Evolutionary conservation across 2,329 filamentous ascomycete species (phyloP).

Genomic region (Chrysoporthe austroafricana): DNA sequence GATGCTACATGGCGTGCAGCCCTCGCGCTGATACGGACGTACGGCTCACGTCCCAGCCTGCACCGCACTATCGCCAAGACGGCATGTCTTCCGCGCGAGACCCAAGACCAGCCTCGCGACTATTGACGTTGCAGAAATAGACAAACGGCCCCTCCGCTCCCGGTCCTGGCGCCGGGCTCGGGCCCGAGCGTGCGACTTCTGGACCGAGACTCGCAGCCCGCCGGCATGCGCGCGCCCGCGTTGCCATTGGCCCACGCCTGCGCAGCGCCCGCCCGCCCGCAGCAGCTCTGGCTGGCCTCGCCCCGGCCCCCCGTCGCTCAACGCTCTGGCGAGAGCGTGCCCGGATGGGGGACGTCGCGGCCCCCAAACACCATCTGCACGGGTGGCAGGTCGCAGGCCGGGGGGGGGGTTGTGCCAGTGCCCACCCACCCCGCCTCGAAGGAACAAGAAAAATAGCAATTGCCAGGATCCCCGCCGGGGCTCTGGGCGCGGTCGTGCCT

Average conservation of each 20-base stretch:
- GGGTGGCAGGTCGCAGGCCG: neutral
- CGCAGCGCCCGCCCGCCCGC: too few relatives aligned
- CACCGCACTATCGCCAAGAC: neutral
- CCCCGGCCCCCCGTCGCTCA: too few relatives aligned
- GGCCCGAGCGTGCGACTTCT: neutral
- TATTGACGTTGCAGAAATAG: neutral
- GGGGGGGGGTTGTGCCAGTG: neutral
- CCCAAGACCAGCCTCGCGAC: neutral
- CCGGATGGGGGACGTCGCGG: neutral
- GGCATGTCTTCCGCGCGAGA: neutral
- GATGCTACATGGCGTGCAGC: neutral
- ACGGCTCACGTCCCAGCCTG: too few relatives aligned
- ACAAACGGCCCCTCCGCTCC: neutral
- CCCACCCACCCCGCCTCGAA: neutral
- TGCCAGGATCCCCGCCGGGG: neutral
- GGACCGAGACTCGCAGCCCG: neutral
- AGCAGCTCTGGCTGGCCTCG: too few relatives aligned
- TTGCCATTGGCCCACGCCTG: too few relatives aligned
- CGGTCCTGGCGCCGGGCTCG: neutral
- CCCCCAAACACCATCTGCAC: neutral
- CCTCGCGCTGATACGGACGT: neutral
- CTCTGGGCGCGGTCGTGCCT: neutral
- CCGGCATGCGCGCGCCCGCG: neutral
- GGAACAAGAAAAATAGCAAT: neutral
- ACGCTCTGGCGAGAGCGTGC: too few relatives aligned